phyloP scores from a whole-genome alignment of 331 rosid genomes.

The Cydonia oblonga region DNA sequence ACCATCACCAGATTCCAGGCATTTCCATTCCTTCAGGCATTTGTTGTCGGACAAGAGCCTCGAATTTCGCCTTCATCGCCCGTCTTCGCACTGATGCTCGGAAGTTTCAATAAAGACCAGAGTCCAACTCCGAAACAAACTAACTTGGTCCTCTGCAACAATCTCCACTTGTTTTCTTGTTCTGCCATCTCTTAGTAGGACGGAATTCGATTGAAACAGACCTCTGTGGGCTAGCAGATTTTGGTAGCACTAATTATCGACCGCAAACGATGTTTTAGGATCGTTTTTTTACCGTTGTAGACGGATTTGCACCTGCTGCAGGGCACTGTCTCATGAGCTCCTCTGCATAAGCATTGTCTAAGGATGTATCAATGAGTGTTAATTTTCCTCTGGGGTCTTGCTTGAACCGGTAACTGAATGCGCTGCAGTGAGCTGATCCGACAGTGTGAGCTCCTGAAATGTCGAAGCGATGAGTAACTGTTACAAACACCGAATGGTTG shows the following conservation, averaged over 20 bases:
- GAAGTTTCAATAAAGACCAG: conserved; percentile 57
- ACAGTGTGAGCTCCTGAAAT: conserved; percentile 78
- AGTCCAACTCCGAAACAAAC: conserved; percentile 53
- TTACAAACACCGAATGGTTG: background rate
- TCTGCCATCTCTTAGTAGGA: conserved; percentile 28
- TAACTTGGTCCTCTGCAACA: conserved; percentile 48
- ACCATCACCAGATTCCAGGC: background rate
- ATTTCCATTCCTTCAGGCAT: conserved; percentile 10
- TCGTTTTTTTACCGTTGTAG: conserved; percentile 52
- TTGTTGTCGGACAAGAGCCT: conserved; percentile 36
- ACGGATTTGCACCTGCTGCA: conserved; percentile 14
- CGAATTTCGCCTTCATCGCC: conserved; percentile 64
- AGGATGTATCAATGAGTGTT: conserved; percentile 41
- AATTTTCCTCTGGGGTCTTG: conserved; percentile 43
- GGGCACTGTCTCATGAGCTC: conserved; percentile 50
- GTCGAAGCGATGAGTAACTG: background rate
- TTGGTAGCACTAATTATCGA: conserved; percentile 63
- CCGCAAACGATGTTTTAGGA: conserved; percentile 49
- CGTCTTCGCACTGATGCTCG: conserved; percentile 46
- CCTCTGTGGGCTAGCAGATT: conserved; percentile 49
- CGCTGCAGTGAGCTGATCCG: conserved; percentile 62
- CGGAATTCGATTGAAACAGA: conserved; percentile 76
- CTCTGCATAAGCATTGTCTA: conserved; percentile 50
- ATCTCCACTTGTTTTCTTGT: conserved; percentile 41
- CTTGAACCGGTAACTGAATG: conserved; percentile 56